These are phyloP conservation scores for Stagonosporopsis tanaceti DNA, from an alignment of 2,329 filamentous ascomycete species.

Conservation along the genomic window DNA sequence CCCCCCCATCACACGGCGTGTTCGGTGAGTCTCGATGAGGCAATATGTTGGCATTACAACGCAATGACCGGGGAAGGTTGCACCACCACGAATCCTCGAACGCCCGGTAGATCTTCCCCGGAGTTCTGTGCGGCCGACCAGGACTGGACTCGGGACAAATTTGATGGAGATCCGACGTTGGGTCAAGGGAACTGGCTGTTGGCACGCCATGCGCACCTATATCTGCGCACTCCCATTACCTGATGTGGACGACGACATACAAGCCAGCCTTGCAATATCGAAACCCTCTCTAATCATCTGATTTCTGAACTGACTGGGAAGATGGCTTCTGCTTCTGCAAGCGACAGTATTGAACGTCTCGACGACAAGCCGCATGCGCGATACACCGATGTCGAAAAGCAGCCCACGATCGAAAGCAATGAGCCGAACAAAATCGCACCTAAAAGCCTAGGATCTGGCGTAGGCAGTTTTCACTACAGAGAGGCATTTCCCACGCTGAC, in stretches of 20 bases:
- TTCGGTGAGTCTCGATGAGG: conserved; percentile 9
- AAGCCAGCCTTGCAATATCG: neutral
- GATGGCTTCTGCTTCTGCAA: conserved; percentile 15
- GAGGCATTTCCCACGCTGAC: conserved; percentile 38
- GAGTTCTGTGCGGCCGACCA: neutral
- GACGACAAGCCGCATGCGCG: conserved; percentile 16
- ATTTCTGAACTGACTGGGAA: neutral
- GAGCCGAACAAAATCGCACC: neutral
- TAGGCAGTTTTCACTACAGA: conserved; percentile 27
- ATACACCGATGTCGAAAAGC: conserved; percentile 27
- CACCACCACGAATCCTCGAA: neutral
- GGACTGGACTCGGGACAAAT: neutral
- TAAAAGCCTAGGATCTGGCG: conserved; percentile 26
- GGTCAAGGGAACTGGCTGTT: neutral
- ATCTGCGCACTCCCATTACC: neutral
- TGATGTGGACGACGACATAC: neutral
- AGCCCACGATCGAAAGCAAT: conserved; percentile 16
- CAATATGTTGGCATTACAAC: conserved; percentile 2
- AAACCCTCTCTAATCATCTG: too few relatives aligned
- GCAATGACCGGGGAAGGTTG: neutral
- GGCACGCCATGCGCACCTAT: conserved; percentile 5
- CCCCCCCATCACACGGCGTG: neutral
- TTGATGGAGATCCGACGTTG: neutral
- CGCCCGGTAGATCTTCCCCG: conserved; percentile 3
- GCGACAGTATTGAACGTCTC: conserved; percentile 11